Conservation (phyloP, 2,329 filamentous ascomycete genomes). For the Trichophyton rubrum region DNA sequence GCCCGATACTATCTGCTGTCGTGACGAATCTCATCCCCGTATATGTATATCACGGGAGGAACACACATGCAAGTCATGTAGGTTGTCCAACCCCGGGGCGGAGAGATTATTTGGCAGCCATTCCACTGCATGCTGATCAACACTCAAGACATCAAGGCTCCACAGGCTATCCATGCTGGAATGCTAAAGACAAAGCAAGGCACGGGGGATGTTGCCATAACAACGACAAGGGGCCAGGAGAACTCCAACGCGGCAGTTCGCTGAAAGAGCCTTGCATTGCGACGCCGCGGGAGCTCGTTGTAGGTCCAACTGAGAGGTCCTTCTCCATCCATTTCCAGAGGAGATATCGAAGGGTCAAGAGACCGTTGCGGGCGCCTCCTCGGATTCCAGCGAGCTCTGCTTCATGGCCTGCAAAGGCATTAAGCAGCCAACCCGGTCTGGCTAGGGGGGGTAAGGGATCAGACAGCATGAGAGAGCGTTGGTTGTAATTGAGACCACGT, state of each 20-base stretch:
- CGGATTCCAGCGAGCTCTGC: too few species aligned
- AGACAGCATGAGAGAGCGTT: too few species aligned
- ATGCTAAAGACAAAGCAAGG: background rate
- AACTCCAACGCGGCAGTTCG: background rate
- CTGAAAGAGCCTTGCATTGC: background rate
- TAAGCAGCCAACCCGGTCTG: too few species aligned
- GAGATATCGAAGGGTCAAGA: too few species aligned
- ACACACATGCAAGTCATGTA: slow-evolving; percentile 1
- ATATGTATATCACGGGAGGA: background rate
- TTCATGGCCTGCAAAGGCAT: too few species aligned
- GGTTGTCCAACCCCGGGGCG: slow-evolving; percentile 4
- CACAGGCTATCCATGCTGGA: background rate
- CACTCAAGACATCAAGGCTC: background rate
- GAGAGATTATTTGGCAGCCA: slow-evolving; percentile 1
- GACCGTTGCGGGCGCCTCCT: too few species aligned
- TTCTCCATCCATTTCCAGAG: too few species aligned
- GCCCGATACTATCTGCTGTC: background rate
- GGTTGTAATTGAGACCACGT: too few species aligned
- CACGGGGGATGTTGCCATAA: background rate
- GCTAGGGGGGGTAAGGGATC: too few species aligned
- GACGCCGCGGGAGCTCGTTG: too few species aligned
- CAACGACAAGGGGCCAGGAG: background rate
- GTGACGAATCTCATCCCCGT: background rate
- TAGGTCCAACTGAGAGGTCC: too few species aligned
- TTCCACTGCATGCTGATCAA: background rate